phyloP scores from a whole-genome alignment of 176 grass and related monocot species.

The Metroxylon sagu region DNA sequence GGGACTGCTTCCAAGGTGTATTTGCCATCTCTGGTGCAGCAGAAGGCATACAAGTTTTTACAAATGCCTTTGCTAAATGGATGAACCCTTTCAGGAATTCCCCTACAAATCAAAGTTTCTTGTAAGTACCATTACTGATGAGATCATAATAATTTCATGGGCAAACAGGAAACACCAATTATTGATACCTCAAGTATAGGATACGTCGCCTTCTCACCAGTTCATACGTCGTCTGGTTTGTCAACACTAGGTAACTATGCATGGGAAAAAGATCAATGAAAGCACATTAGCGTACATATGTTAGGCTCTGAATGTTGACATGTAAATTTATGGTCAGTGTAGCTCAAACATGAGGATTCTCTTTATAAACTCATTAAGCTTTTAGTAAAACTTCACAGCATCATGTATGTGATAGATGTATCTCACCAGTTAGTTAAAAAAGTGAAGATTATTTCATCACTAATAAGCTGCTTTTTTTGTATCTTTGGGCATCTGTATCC shows the following conservation, averaged over 20 bases:
- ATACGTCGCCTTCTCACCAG: constrained; percentile 71
- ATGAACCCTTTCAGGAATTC: constrained; percentile 68
- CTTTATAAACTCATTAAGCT: too few species aligned
- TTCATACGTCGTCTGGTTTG: constrained; percentile 98
- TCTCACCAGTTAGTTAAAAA: too few species aligned
- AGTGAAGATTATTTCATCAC: too few species aligned
- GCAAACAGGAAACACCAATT: background rate
- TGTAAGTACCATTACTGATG: background rate
- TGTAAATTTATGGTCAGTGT: too few species aligned
- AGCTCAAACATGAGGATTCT: too few species aligned
- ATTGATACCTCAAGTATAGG: constrained; percentile 78
- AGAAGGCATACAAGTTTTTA: constrained; percentile 63
- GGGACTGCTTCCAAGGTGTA: constrained; percentile 65
- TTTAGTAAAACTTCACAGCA: too few species aligned
- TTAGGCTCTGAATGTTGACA: too few species aligned
- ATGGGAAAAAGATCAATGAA: background rate
- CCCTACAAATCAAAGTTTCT: constrained; percentile 31
- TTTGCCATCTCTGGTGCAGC: constrained; percentile 37
- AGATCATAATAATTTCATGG: constrained; percentile 2
- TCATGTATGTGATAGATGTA: too few species aligned
- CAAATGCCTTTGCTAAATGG: constrained; percentile 86
- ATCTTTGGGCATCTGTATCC: too few species aligned
- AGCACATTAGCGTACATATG: background rate
- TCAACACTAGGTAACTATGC: constrained; percentile 76
- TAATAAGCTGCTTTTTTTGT: too few species aligned